These are phyloP conservation scores for Penicillium lividum DNA, from an alignment of 495 filamentous ascomycete species.

Conservation along the genomic window DNA sequence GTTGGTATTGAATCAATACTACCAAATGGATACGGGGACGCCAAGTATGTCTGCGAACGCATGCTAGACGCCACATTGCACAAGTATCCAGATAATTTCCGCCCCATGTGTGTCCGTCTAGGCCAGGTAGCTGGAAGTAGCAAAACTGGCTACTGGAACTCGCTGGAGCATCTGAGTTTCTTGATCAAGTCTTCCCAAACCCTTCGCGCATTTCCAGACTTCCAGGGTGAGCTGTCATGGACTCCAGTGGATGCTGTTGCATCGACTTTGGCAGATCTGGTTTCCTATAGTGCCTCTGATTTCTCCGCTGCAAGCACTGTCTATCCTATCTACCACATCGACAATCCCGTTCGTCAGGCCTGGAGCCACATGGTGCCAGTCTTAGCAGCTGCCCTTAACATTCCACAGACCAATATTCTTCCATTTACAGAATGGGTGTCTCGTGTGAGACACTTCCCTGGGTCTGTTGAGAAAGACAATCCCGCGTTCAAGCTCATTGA, in stretches of 20 bases:
- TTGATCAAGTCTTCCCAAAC: slow-evolving; percentile 54
- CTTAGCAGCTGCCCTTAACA: slow-evolving; percentile 46
- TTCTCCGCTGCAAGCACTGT: slow-evolving; percentile 25
- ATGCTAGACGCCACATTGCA: slow-evolving; percentile 39
- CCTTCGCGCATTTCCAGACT: slow-evolving; percentile 42
- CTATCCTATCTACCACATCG: slow-evolving; percentile 55
- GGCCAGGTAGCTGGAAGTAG: slow-evolving; percentile 54
- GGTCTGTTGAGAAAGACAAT: slow-evolving; percentile 38
- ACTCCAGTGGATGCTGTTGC: slow-evolving; percentile 41
- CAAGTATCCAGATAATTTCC: slow-evolving; percentile 8
- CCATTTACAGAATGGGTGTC: slow-evolving; percentile 1
- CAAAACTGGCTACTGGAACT: slow-evolving; percentile 56
- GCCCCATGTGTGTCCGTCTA: slow-evolving; percentile 31
- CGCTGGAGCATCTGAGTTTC: slow-evolving; percentile 49
- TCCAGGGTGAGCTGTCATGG: slow-evolving; percentile 48
- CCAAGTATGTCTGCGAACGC: slow-evolving; percentile 49
- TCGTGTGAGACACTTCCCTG: too few relatives aligned
- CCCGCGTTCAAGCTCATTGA: slow-evolving; percentile 40
- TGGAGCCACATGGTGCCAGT: slow-evolving; percentile 45
- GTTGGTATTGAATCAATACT: slow-evolving; percentile 9
- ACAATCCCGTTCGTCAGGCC: slow-evolving; percentile 53
- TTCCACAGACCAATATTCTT: too few relatives aligned
- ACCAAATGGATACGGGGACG: slow-evolving; percentile 46
- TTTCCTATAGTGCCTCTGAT: too few relatives aligned
- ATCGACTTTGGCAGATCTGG: slow-evolving; percentile 40